phyloP scores from a whole-genome alignment of 495 filamentous ascomycete species.

The Beverwykella pulmonaria region DNA sequence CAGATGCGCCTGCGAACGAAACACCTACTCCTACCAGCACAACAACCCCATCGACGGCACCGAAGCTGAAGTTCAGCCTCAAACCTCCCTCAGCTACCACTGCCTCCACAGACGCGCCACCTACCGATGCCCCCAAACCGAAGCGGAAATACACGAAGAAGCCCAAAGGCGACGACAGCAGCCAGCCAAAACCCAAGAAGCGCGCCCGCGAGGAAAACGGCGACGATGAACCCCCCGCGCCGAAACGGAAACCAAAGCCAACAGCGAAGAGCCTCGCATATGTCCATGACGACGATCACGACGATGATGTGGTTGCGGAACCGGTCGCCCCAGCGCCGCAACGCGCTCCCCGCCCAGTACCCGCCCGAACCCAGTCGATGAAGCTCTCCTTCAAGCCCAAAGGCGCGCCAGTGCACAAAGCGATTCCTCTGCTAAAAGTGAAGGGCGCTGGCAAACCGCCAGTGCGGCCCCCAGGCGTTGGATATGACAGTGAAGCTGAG shows the following conservation, averaged over 20 bases:
- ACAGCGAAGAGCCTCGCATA: slow-evolving; percentile 20
- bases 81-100: slow-evolving; percentile 21
- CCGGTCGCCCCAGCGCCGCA: neutral
- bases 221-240: slow-evolving; percentile 41
- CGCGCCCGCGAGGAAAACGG: slow-evolving; percentile 50
- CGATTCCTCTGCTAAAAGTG: slow-evolving; percentile 36
- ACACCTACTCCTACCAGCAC: slow-evolving; percentile 36
- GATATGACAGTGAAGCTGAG: slow-evolving; percentile 95
- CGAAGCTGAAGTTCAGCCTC: slow-evolving; percentile 54
- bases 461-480: slow-evolving; percentile 70
- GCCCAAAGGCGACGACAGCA: slow-evolving; percentile 41
- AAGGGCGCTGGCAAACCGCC: slow-evolving; percentile 61
- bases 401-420: neutral
- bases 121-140: slow-evolving; percentile 35
- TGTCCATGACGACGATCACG: slow-evolving; percentile 10
- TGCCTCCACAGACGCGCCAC: slow-evolving; percentile 26
- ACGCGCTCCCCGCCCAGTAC: neutral
- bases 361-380: neutral
- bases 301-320: slow-evolving; percentile 3
- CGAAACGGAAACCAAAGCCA: slow-evolving; percentile 36
- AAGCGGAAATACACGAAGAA: slow-evolving; percentile 43
- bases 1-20: slow-evolving; percentile 2
- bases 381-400: slow-evolving; percentile 32
- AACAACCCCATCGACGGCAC: neutral
- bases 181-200: slow-evolving; percentile 50